phyloP scores from a whole-genome alignment of 2,329 filamentous ascomycete genomes.

The Exophiala aquamarina region DNA sequence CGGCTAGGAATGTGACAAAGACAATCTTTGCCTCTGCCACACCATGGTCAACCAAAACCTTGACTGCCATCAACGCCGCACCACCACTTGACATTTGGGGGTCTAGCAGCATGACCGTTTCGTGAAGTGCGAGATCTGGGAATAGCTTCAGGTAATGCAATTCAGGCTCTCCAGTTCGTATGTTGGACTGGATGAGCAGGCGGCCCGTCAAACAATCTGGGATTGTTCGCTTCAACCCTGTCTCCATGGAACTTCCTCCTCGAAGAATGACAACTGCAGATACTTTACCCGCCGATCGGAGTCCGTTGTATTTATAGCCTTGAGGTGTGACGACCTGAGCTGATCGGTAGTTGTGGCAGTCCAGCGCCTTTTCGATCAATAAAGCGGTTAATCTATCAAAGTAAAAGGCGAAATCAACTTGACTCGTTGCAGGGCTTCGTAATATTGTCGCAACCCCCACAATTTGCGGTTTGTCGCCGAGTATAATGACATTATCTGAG shows the following conservation, averaged over 20 bases:
- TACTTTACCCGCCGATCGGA: slow-evolving; percentile 69
- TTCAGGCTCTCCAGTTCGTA: slow-evolving; percentile 83
- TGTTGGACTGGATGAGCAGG: slow-evolving; percentile 85
- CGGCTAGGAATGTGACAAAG: slow-evolving; percentile 89
- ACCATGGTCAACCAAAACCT: slow-evolving; percentile 92
- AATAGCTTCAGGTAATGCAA: slow-evolving; percentile 85
- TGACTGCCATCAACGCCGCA: slow-evolving; percentile 85
- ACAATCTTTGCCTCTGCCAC: slow-evolving; percentile 82
- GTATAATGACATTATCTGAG: slow-evolving; percentile 70
- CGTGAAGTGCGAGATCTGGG: slow-evolving; percentile 68
- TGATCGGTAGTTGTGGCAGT: slow-evolving; percentile 70
- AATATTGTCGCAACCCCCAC: slow-evolving; percentile 88
- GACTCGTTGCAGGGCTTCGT: slow-evolving; percentile 71
- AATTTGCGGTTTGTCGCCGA: slow-evolving; percentile 77
- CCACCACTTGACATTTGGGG: slow-evolving; percentile 94
- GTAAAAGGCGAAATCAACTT: slow-evolving; percentile 96
- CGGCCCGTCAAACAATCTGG: slow-evolving; percentile 89
- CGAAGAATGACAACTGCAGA: slow-evolving; percentile 87
- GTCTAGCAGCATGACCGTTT: slow-evolving; percentile 82
- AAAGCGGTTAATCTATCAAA: slow-evolving; percentile 87
- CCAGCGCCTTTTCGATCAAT: slow-evolving; percentile 76
- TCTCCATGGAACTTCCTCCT: slow-evolving; percentile 84
- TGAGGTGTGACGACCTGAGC: slow-evolving; percentile 69
- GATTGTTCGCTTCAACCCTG: slow-evolving; percentile 82
- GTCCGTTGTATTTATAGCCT: slow-evolving; percentile 67